Percentiles rank a stretch among this genome's conserved stretches.
Evolutionary conservation across 2,329 filamentous ascomycete species (phyloP).

Genomic region (Calonectria fujianensis): DNA sequence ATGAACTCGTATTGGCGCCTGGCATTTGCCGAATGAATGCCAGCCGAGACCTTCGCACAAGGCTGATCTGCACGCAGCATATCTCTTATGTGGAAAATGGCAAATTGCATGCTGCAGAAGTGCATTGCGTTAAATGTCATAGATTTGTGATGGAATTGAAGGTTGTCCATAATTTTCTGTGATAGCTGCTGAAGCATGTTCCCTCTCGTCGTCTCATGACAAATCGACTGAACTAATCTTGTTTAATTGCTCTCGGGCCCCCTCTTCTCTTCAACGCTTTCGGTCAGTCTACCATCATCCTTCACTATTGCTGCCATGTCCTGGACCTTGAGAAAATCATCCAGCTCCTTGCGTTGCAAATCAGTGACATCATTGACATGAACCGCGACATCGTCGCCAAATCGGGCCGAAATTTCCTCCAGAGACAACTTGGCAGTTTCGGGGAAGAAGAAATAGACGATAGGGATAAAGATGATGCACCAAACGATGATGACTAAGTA

Average conservation of each 20-base stretch:
- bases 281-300: background rate
- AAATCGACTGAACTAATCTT: no score
- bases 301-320: constrained; percentile 42
- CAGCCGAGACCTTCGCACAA: background rate
- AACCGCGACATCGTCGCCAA: constrained; percentile 71
- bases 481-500: constrained; percentile 68
- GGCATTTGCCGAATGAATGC: background rate
- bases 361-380: constrained; percentile 66
- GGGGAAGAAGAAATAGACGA: constrained; percentile 58
- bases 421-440: constrained; percentile 61
- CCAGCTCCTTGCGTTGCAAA: constrained; percentile 48
- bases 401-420: constrained; percentile 61
- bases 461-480: constrained; percentile 58
- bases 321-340: constrained; percentile 48
- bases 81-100: background rate
- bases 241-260: background rate
- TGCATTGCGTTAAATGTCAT: background rate
- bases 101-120: background rate
- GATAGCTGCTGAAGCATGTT: background rate
- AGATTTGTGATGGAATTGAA: background rate
- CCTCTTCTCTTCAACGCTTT: constrained; percentile 16
- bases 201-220: background rate
- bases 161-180: background rate
- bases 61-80: background rate
- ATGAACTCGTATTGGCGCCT: background rate